Evolutionary conservation across 192 early-diverging fungal genomes (phyloP), one percentile per base, ranked within the genome.

Genomic region (Backusella australiensis): DNA sequence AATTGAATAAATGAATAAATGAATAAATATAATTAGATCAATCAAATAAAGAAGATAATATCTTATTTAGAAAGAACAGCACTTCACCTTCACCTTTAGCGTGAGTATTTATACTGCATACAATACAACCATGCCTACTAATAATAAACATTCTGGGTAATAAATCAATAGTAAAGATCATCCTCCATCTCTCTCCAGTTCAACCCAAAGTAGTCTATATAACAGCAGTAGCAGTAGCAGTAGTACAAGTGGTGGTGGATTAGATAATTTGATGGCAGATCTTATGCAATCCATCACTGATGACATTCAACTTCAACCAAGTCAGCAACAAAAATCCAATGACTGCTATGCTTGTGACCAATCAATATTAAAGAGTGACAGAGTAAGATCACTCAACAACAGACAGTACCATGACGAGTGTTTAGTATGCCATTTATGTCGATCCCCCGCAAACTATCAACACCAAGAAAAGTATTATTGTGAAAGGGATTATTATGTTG

Each of bases 391-490:
- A 29, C 12, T 63, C 23, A 63, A 63, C 12, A 63, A 63, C 29
- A 63, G 3, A 14, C 56, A 63, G 26, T 81, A 78, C 52, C 89
- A 91, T 67, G 75, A 79, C 2, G 75, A 81, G 26, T 91, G 89
- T 79, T 87, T 89, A 77, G 79, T 78, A 19, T 93, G 91, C 67
- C 80, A 75, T 4, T 78, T 84, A 5, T 93, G 91, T 73, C 74
- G 84, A 4, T 63, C 69, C 17, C 77, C 81, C 81, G 85, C 59
- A 19, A 21, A 71, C 15, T 7, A 71, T 35, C 87, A 89, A 59
- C 83, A 89, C 68, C 84, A 91, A 67, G 89, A 86, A 23, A 80
- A 85, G 11, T 77, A 89, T n/a, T 90, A 86, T 34, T 93, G 91
- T 79, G 91, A 93, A 66, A 77, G 81, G 46, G 84, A 89, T 78